Evolutionary conservation across 129 eudicot species (phyloP).

Genomic region (Oenanthe sinensis): DNA sequence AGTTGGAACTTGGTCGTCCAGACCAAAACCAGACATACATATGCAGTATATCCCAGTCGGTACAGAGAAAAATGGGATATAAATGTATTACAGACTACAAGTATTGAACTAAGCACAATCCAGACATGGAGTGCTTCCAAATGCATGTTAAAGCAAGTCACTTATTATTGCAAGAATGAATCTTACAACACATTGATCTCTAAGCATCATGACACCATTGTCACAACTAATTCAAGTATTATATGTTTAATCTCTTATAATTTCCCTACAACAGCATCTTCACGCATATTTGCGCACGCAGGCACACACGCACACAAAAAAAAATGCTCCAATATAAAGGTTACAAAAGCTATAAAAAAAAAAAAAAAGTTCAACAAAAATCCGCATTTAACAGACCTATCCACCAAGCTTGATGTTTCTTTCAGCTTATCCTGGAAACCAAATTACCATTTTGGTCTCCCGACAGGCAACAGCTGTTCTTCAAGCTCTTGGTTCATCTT

Average conservation of each 20-base stretch:
- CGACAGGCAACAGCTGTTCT: conserved; percentile 6
- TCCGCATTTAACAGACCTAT: neutral
- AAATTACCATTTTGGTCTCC: conserved; percentile 16
- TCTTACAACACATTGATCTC: conserved; percentile 4
- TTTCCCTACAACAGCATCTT: conserved; percentile 1
- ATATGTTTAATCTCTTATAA: conserved; percentile 1
- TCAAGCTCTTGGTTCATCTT: neutral
- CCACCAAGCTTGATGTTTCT: neutral
- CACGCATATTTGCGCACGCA: neutral
- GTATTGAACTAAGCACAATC: neutral
- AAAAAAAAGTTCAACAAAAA: neutral
- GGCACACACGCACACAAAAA: neutral
- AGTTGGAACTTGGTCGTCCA: neutral
- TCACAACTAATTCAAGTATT: neutral
- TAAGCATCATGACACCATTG: neutral
- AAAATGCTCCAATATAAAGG: neutral
- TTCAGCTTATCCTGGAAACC: conserved; percentile 2
- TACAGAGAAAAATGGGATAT: too few relatives aligned
- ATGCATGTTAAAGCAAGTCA: neutral
- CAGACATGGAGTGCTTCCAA: neutral
- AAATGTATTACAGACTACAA: neutral
- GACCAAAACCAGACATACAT: neutral
- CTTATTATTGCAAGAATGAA: neutral
- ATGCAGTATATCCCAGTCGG: neutral
- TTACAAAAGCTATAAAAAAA: neutral